Percentiles rank a stretch among this genome's conserved stretches.
Conservation (phyloP, 768 basidiomycete genomes). For the Suillus spraguei region DNA sequence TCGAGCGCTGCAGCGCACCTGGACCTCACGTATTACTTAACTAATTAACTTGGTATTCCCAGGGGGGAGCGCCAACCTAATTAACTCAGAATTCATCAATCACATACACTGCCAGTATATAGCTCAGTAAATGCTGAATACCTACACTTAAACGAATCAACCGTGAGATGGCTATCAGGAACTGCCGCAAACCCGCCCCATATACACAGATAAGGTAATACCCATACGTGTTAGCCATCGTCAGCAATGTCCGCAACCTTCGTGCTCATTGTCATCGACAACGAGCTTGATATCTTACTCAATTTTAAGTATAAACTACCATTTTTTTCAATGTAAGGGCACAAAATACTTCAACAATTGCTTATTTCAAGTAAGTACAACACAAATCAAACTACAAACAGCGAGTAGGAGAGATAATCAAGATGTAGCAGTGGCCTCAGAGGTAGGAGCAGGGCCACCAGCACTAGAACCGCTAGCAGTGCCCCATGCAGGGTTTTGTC, state of each 20-base stretch:
- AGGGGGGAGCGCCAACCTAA: not conserved
- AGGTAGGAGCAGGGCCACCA: too few relatives aligned
- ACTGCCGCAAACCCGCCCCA: not conserved
- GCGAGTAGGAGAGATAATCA: too few relatives aligned
- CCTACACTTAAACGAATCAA: not conserved
- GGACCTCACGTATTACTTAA: too few relatives aligned
- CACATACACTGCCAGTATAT: slow-evolving; percentile 1
- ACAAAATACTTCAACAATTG: too few relatives aligned
- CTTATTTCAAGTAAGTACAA: too few relatives aligned
- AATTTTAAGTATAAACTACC: not conserved
- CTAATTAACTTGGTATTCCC: too few relatives aligned
- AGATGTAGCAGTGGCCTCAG: too few relatives aligned
- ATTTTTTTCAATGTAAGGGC: too few relatives aligned
- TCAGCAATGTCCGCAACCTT: not conserved
- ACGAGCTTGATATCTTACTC: not conserved
- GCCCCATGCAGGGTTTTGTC: too few relatives aligned
- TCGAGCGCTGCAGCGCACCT: too few relatives aligned
- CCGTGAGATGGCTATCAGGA: not conserved
- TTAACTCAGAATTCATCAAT: not conserved
- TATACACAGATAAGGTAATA: not conserved
- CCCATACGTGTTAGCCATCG: not conserved
- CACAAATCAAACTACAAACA: too few relatives aligned
- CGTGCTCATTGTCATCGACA: not conserved
- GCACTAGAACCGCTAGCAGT: too few relatives aligned
- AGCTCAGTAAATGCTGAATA: slow-evolving; percentile 1